A percentile compares a stretch with the other conserved stretches of the same genome.
phyloP scores from a whole-genome alignment of 345 rosid genomes.

The Eutrema heterophyllum region DNA sequence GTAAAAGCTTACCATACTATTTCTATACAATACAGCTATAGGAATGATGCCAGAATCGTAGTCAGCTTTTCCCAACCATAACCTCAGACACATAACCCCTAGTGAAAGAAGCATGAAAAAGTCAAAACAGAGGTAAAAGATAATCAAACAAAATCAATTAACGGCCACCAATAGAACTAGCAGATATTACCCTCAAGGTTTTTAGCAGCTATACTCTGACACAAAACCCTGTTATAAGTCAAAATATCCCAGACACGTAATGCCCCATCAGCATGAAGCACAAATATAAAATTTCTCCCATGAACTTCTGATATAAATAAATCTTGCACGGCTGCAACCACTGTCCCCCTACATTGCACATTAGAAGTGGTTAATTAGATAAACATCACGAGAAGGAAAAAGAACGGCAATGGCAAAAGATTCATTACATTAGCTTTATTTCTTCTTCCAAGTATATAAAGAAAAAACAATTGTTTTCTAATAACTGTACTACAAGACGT shows the following conservation, averaged over 20 bases:
- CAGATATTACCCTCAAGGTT: constrained; percentile 54
- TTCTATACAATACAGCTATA: constrained; percentile 57
- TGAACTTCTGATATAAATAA: constrained; percentile 45
- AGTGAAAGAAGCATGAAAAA: constrained; percentile 28
- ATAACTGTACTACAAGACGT: neutral
- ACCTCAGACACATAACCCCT: constrained; percentile 52
- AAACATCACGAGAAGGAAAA: neutral
- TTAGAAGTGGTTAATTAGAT: neutral
- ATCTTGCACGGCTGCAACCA: constrained; percentile 60
- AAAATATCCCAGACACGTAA: constrained; percentile 71
- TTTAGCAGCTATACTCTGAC: constrained; percentile 45
- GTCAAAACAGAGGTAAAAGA: neutral
- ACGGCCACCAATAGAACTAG: neutral
- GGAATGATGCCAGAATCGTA: constrained; percentile 45
- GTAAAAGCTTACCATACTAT: constrained; percentile 43
- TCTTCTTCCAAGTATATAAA: neutral
- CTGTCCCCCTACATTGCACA: constrained; percentile 59
- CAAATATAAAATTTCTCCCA: constrained; percentile 46
- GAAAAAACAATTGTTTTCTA: neutral
- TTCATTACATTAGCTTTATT: neutral
- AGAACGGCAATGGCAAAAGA: neutral
- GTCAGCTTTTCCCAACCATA: constrained; percentile 67
- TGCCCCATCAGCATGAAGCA: constrained; percentile 70
- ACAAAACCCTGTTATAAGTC: constrained; percentile 45
- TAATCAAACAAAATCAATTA: neutral